Base-by-base conservation (phyloP, 139 green algal species). In the Auxenochlorella pyrenoidosa region DNA sequence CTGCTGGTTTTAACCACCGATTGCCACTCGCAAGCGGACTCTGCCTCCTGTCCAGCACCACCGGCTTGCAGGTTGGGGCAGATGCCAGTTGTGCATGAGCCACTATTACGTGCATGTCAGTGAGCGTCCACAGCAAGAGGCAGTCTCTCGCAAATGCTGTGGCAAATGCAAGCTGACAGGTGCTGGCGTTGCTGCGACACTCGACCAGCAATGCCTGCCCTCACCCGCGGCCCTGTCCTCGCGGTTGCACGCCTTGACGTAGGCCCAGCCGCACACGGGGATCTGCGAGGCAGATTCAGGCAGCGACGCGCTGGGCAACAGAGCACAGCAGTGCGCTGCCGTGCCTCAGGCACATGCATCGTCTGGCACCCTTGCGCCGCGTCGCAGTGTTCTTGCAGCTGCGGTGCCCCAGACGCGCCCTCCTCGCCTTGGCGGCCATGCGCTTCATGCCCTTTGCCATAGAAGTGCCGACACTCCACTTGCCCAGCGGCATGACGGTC, bases 401-500 rank as follows among this genome's bases (percentile, higher is more conserved):
- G n/a, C n/a, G n/a, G n/a, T n/a, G n/a, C n/a, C n/a, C n/a, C n/a
- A n/a, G n/a, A n/a, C n/a, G n/a, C 59, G 22, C 32, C 68, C 43
- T 5, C 22, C 79, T 30, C 32, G 63, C 66, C 85, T 85, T 88
- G 63, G 51, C 43, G 41, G 84, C 68, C 43, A 78, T 30, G 15
- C 43, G 44, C 76, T 88, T 88, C 30, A 88, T 34, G n/a, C 73
- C 47, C 60, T 70, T 84, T 60, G 63, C 16, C 85, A 88, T 84
- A 1, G 60, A 28, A 32, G 70, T 36, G n/a, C 85, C 85, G 32
- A 88, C 76, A 5, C 26, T 75, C 76, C 85, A 88, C 43, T 79
- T 79, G 85, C 85, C 85, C 15, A 88, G 34, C 41, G 85, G 85
- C 60, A 88, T 54, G 32, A 88, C 85, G 2, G 85, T 88, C 76